phyloP scores from a whole-genome alignment of 768 basidiomycete species.

The Hebeloma cylindrosporum region DNA sequence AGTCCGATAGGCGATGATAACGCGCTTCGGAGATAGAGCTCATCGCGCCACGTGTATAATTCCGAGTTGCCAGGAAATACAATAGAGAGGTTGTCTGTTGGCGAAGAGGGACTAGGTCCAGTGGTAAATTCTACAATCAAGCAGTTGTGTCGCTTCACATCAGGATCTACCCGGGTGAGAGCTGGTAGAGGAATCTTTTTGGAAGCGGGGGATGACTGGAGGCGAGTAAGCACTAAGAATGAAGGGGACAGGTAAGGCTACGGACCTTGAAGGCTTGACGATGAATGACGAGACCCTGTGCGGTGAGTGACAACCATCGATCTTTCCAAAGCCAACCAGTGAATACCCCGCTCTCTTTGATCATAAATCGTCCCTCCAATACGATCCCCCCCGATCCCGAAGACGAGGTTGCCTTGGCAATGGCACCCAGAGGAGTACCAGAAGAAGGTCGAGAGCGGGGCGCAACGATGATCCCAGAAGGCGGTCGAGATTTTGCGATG shows the following conservation, averaged over 20 bases:
- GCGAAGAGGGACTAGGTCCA: slow-evolving; percentile 12
- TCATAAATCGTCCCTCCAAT: slow-evolving; percentile 60
- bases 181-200: slow-evolving; percentile 24
- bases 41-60: slow-evolving; percentile 32
- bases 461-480: slow-evolving; percentile 14
- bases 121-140: slow-evolving; percentile 24
- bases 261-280: slow-evolving; percentile 67
- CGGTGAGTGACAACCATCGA: slow-evolving; percentile 73
- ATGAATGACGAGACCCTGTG: slow-evolving; percentile 64
- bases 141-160: slow-evolving; percentile 26
- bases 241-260: slow-evolving; percentile 3
- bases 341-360: slow-evolving; percentile 74
- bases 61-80: slow-evolving; percentile 30
- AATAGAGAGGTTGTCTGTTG: slow-evolving; percentile 28
- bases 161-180: slow-evolving; percentile 27
- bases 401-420: slow-evolving; percentile 12
- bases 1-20: slow-evolving; percentile 28
- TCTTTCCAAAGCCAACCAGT: slow-evolving; percentile 76
- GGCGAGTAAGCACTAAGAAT: slow-evolving; percentile 1
- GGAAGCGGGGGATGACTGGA: slow-evolving; percentile 23
- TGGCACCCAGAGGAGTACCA: slow-evolving; percentile 14
- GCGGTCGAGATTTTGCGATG: slow-evolving; percentile 6
- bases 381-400: slow-evolving; percentile 15
- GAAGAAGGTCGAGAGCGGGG: slow-evolving; percentile 23
- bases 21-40: slow-evolving; percentile 28